These are phyloP conservation scores for Rhizophagus clarus DNA, from an alignment of 192 early-diverging fungal species.

Conservation along the genomic window DNA sequence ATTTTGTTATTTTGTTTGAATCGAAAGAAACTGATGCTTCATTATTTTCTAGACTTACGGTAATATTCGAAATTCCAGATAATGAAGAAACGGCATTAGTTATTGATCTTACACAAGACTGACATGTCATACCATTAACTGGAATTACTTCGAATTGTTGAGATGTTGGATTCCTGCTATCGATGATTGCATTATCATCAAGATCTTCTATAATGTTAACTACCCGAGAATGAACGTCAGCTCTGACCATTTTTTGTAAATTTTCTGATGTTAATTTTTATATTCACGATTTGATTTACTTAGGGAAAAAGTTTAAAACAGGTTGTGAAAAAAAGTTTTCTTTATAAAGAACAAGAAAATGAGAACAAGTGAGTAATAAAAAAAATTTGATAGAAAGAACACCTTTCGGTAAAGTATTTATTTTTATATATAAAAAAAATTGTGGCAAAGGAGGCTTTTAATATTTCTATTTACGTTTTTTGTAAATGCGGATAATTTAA, in stretches of 20 bases:
- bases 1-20: constrained; percentile 1
- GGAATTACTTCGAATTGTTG: background rate
- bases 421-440: background rate
- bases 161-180: background rate
- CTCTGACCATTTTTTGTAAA: background rate
- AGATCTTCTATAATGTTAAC: constrained; percentile 15
- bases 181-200: background rate
- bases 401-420: too few relatives aligned
- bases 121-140: constrained; percentile 14
- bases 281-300: background rate
- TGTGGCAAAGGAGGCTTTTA: background rate
- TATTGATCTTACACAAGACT: constrained; percentile 30
- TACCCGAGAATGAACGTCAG: background rate
- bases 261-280: background rate
- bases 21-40: constrained; percentile 35
- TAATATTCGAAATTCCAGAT: background rate
- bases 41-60: constrained; percentile 41
- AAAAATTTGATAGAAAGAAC: too few relatives aligned
- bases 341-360: too few relatives aligned
- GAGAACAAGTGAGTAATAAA: too few relatives aligned
- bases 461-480: too few relatives aligned
- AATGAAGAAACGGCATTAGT: background rate
- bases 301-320: too few relatives aligned
- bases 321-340: too few relatives aligned
- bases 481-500: too few relatives aligned